These are phyloP conservation scores for Bimuria novae-zelandiae DNA, from an alignment of 2,329 filamentous ascomycete species.

Conservation along the genomic window DNA sequence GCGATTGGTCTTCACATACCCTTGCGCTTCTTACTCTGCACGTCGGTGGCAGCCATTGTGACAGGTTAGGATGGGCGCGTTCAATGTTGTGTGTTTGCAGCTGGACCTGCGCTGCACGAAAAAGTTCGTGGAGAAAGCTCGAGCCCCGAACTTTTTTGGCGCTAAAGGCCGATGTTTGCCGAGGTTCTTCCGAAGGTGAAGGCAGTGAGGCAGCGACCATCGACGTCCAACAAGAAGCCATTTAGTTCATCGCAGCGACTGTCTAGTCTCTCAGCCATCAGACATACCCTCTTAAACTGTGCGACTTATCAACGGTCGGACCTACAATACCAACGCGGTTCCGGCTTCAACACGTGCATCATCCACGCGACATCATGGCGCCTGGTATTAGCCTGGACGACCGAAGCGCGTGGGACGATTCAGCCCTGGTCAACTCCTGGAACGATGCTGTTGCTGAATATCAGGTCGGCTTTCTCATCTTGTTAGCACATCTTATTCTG, in stretches of 20 bases:
- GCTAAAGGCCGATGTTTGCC: slow-evolving; percentile 17
- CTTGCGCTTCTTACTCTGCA: slow-evolving; percentile 62
- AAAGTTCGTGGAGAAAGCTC: slow-evolving; percentile 37
- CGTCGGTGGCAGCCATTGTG: slow-evolving; percentile 58
- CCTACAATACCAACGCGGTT: not conserved
- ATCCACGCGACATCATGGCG: slow-evolving; percentile 21
- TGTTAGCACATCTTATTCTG: not conserved
- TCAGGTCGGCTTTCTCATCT: slow-evolving; percentile 26
- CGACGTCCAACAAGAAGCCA: too few relatives aligned
- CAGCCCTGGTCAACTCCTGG: slow-evolving; percentile 41
- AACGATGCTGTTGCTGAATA: slow-evolving; percentile 44
- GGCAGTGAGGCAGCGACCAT: not conserved
- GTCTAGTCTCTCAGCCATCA: too few relatives aligned
- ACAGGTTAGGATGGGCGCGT: slow-evolving; percentile 11
- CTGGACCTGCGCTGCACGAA: slow-evolving; percentile 24
- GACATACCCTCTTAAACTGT: too few relatives aligned
- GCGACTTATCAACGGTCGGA: too few relatives aligned
- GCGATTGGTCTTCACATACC: slow-evolving; percentile 38
- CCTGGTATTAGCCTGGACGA: slow-evolving; percentile 35
- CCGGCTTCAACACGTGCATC: not conserved
- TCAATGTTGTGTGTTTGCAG: slow-evolving; percentile 7
- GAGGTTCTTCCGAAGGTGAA: slow-evolving; percentile 10
- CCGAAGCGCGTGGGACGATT: slow-evolving; percentile 46
- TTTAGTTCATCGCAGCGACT: too few relatives aligned
- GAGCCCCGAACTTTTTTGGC: slow-evolving; percentile 26